These are phyloP conservation scores for Pichia pseudocactophila DNA, from an alignment of 805 yeast species.

Conservation along the genomic window DNA sequence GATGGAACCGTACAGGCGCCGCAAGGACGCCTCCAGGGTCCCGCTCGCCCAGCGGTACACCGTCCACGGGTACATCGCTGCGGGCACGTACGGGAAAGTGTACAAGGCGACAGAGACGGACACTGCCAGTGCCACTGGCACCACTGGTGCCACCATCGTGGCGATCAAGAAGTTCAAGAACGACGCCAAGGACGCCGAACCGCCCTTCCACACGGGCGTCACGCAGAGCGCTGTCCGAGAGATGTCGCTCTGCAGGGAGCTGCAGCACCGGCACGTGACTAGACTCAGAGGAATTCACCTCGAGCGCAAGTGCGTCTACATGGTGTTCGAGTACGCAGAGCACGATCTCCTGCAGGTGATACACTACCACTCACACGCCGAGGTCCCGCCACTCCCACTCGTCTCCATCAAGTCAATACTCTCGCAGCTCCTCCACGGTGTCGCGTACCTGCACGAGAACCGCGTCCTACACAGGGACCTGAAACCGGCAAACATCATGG, in stretches of 20 bases:
- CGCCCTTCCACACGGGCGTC: slow-evolving; percentile 84
- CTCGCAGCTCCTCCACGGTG: slow-evolving; percentile 91
- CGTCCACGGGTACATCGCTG: slow-evolving; percentile 91
- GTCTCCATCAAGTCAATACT: slow-evolving; percentile 59
- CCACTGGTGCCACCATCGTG: too few relatives aligned
- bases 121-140: too few relatives aligned
- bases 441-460: slow-evolving; percentile 84
- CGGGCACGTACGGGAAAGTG: slow-evolving; percentile 95
- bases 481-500: slow-evolving; percentile 98
- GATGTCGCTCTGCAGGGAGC: slow-evolving; percentile 88
- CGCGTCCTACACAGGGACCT: slow-evolving; percentile 95
- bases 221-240: slow-evolving; percentile 95
- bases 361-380: slow-evolving; percentile 61
- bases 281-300: slow-evolving; percentile 72
- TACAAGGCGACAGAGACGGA: slow-evolving; percentile 80
- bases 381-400: too few relatives aligned
- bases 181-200: slow-evolving; percentile 80
- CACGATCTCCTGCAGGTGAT: slow-evolving; percentile 91
- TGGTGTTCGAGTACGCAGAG: slow-evolving; percentile 95
- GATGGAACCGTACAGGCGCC: slow-evolving; percentile 47
- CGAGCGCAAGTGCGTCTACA: slow-evolving; percentile 83
- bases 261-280: slow-evolving; percentile 72
- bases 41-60: slow-evolving; percentile 81
- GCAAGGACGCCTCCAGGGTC: slow-evolving; percentile 57
- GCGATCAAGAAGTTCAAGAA: slow-evolving; percentile 96